phyloP scores from a whole-genome alignment of 140 eudicot genomes.

The Ambrosia hybrid region DNA sequence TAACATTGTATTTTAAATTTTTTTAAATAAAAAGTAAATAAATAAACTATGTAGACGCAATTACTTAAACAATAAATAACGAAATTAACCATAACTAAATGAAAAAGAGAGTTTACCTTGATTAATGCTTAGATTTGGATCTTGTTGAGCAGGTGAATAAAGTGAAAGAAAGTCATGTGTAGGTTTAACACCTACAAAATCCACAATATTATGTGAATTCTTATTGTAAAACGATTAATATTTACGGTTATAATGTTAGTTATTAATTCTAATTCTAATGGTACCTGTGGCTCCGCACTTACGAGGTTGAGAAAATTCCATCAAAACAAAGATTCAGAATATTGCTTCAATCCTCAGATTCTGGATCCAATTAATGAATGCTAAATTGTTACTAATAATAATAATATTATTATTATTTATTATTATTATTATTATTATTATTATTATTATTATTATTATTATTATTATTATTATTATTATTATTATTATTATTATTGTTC shows the following conservation, averaged over 20 bases:
- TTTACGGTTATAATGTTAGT: constrained; percentile 3
- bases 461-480: no score
- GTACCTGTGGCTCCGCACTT: constrained; percentile 68
- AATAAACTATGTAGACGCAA: no score
- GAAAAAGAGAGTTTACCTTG: constrained; percentile 47
- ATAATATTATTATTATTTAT: no score
- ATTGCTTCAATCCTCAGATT: constrained; percentile 13
- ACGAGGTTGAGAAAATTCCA: constrained; percentile 82
- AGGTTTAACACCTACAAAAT: constrained; percentile 61
- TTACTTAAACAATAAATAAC: background rate
- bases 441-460: no score
- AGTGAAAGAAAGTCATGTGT: constrained; percentile 92
- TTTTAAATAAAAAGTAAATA: no score
- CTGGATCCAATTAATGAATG: constrained; percentile 3
- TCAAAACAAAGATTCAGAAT: constrained; percentile 17
- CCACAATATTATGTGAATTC: background rate
- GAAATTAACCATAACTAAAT: background rate
- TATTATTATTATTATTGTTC: no score
- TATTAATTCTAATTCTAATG: no score
- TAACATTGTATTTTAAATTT: no score
- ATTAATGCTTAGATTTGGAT: constrained; percentile 51
- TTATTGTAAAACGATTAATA: background rate
- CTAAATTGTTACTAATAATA: background rate
- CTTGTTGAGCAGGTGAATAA: constrained; percentile 74
- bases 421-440: no score